Base-by-base conservation (phyloP, 1,284 basidiomycete genomes). In the Omphalotus olearius region DNA sequence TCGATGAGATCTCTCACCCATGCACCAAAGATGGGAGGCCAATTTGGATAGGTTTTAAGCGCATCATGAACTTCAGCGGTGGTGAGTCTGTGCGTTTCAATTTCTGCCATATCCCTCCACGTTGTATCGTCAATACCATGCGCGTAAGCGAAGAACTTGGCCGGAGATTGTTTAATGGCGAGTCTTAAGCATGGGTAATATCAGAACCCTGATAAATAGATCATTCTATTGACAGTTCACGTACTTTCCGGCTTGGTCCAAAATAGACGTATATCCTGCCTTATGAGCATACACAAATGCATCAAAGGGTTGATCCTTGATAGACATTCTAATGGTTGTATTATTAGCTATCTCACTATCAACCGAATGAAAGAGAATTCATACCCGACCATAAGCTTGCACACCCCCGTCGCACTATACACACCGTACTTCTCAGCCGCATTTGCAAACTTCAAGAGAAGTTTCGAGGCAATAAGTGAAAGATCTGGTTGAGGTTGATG, bases 401-500 rank as follows among this genome's bases (percentile, higher is more conserved):
- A 51, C 10, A 51, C 50, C 23, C 50, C 44, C 5, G 50, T 51
- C 1, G 50, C 50, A 46, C 37, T 39, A 16, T 51, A 51, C 7
- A 51, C 28, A 3, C 33, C 37, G 41, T 51, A 51, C 37, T 51
- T 51, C 38, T 51, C 50, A 13, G 44, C 50, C 7, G 50, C 50
- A 35, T 51, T 51, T 13, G 50, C 50, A 41, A 51, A 46, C 37
- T 40, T 51, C 9, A 51, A 39, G 10, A 51, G 38, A 9, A 51
- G 17, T 6, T 33, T 40, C 16, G 44, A 51, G 2, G 44, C 14
- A 18, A 51, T 37, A 4, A 51, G 44, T 6, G 36, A 39, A 9
- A 51, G 37, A 23, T 51, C 50, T 6, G 50, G 50, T 17, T 51
- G 50, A 28, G 50, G 50, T 25, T 46, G 50, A n/a, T 41, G 26